phyloP scores from a whole-genome alignment of 1,284 basidiomycete species.

The Leccinum huronense region DNA sequence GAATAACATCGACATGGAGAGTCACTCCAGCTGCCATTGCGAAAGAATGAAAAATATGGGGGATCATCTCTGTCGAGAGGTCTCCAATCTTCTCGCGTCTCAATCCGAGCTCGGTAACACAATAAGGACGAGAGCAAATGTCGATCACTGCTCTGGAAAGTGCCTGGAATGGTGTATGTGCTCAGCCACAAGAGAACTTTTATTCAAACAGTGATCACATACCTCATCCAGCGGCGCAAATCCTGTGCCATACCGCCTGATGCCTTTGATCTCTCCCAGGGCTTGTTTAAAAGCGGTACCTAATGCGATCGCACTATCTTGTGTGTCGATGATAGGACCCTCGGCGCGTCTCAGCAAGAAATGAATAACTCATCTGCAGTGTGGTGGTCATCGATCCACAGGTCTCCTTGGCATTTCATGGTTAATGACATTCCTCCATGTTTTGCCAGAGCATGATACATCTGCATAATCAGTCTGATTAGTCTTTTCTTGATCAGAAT shows the following conservation, averaged over 20 bases:
- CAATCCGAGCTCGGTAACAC: slow-evolving; percentile 86
- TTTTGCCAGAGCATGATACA: slow-evolving; percentile 94
- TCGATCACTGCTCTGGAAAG: slow-evolving; percentile 95
- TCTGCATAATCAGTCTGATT: slow-evolving; percentile 50
- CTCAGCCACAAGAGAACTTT: slow-evolving; percentile 10
- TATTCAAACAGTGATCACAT: slow-evolving; percentile 24
- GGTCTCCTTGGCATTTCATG: slow-evolving; percentile 91
- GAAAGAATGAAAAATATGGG: slow-evolving; percentile 92
- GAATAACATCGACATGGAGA: slow-evolving; percentile 89
- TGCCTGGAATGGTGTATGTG: slow-evolving; percentile 52
- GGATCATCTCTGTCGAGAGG: slow-evolving; percentile 96
- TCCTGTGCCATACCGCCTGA: slow-evolving; percentile 93
- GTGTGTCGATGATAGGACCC: slow-evolving; percentile 40
- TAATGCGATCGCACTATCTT: slow-evolving; percentile 92
- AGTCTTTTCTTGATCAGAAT: slow-evolving; percentile 3
- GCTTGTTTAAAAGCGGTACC: slow-evolving; percentile 96
- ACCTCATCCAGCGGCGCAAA: slow-evolving; percentile 98
- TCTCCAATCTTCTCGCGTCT: slow-evolving; percentile 98
- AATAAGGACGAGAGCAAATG: slow-evolving; percentile 96
- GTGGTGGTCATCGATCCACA: slow-evolving; percentile 99
- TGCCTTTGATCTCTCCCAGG: slow-evolving; percentile 92
- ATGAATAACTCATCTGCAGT: slow-evolving; percentile 79
- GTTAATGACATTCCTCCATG: slow-evolving; percentile 90
- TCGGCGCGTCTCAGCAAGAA: slow-evolving; percentile 10
- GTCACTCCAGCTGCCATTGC: slow-evolving; percentile 90